phyloP scores from a whole-genome alignment of 345 rosid species.

The Aquilaria sinensis region DNA sequence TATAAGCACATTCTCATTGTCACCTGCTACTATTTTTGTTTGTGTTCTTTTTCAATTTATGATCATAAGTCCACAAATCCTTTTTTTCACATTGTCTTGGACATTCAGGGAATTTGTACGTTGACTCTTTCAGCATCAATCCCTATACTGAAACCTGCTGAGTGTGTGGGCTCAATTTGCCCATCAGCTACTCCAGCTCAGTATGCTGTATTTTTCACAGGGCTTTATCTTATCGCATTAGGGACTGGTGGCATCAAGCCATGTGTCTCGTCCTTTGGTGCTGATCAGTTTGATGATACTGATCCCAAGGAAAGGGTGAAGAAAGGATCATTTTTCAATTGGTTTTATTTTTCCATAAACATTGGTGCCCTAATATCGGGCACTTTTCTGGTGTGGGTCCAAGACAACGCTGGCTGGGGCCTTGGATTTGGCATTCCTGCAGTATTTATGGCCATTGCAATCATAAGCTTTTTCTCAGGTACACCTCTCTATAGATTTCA shows the following conservation, averaged over 20 bases:
- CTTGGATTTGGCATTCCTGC: conserved; percentile 84
- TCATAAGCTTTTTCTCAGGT: conserved; percentile 68
- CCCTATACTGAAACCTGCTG: conserved; percentile 50
- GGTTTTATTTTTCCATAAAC: conserved; percentile 84
- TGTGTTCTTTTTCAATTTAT: no score
- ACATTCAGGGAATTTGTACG: conserved; percentile 61
- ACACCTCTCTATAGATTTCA: conserved; percentile 77
- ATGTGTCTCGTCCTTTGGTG: conserved; percentile 82
- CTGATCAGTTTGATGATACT: conserved; percentile 84
- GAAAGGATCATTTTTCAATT: conserved; percentile 84
- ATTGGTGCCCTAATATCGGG: conserved; percentile 77
- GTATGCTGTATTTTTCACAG: conserved; percentile 57
- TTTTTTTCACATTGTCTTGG: conserved; percentile 3
- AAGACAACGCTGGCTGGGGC: conserved; percentile 89
- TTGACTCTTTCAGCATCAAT: conserved; percentile 72
- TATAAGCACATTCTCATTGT: no score
- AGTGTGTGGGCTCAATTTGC: conserved; percentile 46
- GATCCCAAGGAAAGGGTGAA: conserved; percentile 58
- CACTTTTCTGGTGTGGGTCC: conserved; percentile 69
- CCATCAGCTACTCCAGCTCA: conserved; percentile 59
- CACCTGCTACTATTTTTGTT: no score
- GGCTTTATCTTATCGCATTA: conserved; percentile 75
- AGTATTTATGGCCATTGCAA: conserved; percentile 73
- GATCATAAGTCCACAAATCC: no score
- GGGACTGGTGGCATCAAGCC: conserved; percentile 94